Percentiles rank a stretch among this genome's conserved stretches.
Evolutionary conservation across 495 filamentous ascomycete species (phyloP).

Genomic region (Xylaria acuta): DNA sequence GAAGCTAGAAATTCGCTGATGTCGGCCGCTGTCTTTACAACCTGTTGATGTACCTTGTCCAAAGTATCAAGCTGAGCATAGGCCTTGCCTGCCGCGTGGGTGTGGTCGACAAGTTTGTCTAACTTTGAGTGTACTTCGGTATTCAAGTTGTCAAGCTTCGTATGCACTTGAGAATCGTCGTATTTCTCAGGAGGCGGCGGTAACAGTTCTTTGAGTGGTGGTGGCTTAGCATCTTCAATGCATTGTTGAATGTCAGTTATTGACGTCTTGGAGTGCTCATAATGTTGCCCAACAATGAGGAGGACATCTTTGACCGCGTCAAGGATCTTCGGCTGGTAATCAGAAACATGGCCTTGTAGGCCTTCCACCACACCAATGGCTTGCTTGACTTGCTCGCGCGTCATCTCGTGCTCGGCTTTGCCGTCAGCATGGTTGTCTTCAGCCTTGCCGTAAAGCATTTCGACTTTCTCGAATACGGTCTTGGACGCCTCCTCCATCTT

Average conservation of each 20-base stretch:
- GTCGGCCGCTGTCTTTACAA: slow-evolving; percentile 82
- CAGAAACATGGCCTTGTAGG: slow-evolving; percentile 74
- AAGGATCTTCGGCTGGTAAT: slow-evolving; percentile 85
- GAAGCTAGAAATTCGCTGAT: slow-evolving; percentile 83
- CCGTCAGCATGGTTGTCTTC: slow-evolving; percentile 75
- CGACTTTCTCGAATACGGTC: slow-evolving; percentile 79
- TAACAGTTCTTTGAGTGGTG: slow-evolving; percentile 44
- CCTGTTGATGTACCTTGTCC: slow-evolving; percentile 87
- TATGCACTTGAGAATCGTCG: slow-evolving; percentile 40
- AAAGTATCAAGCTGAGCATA: slow-evolving; percentile 74
- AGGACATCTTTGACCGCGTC: slow-evolving; percentile 83
- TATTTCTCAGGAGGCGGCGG: slow-evolving; percentile 53
- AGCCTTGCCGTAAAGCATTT: slow-evolving; percentile 74
- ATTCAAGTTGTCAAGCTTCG: slow-evolving; percentile 42
- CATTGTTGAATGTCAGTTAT: slow-evolving; percentile 57
- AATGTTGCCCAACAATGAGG: slow-evolving; percentile 80
- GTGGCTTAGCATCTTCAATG: slow-evolving; percentile 57
- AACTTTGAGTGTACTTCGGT: slow-evolving; percentile 74
- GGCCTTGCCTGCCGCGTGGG: slow-evolving; percentile 60
- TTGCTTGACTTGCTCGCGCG: slow-evolving; percentile 76
- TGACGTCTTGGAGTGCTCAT: slow-evolving; percentile 67
- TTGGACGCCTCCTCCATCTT: slow-evolving; percentile 84
- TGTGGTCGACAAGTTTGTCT: slow-evolving; percentile 78
- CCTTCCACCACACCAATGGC: slow-evolving; percentile 72
- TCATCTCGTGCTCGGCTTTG: slow-evolving; percentile 78